Percentiles rank a stretch among this genome's conserved stretches.
Evolutionary conservation across 106 monocot species (phyloP).

Genomic region (Iris macrosiphon): DNA sequence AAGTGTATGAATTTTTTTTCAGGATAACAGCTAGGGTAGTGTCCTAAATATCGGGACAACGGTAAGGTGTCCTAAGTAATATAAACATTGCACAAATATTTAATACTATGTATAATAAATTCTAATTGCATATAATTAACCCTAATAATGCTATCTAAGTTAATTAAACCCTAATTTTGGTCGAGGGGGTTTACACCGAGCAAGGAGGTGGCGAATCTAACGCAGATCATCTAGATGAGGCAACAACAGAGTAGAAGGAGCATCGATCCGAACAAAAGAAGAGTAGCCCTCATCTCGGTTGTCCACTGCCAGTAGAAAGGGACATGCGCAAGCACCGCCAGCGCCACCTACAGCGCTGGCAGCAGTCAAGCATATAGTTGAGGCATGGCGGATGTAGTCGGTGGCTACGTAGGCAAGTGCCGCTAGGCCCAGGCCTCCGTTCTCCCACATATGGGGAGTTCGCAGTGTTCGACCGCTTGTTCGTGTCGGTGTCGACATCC

Average conservation of each 20-base stretch:
- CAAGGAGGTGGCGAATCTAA: slow-evolving; percentile 83
- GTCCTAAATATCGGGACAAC: no score
- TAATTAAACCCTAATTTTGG: no score
- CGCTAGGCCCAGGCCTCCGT: slow-evolving; percentile 29
- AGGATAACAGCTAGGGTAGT: no score
- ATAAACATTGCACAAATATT: no score
- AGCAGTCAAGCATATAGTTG: slow-evolving; percentile 37
- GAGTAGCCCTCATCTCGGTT: slow-evolving; percentile 34
- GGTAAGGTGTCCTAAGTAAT: no score
- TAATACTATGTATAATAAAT: no score
- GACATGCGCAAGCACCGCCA: slow-evolving; percentile 26
- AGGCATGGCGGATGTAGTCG: slow-evolving; percentile 38
- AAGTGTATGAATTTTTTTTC: no score
- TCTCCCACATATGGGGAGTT: no score
- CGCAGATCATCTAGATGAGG: slow-evolving; percentile 63
- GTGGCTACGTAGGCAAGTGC: slow-evolving; percentile 41
- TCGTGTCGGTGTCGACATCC: no score
- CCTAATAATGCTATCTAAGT: no score
- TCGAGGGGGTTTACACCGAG: slow-evolving; percentile 97
- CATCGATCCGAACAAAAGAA: slow-evolving; percentile 74
- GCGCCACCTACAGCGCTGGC: slow-evolving; percentile 39
- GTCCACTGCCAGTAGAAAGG: slow-evolving; percentile 53
- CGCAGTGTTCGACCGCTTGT: no score
- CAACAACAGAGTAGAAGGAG: slow-evolving; percentile 70
- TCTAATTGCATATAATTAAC: no score